Evolutionary conservation across 2,329 filamentous ascomycete species (phyloP), one percentile per base, ranked within the genome.

Genomic region (Blumeria graminis): DNA sequence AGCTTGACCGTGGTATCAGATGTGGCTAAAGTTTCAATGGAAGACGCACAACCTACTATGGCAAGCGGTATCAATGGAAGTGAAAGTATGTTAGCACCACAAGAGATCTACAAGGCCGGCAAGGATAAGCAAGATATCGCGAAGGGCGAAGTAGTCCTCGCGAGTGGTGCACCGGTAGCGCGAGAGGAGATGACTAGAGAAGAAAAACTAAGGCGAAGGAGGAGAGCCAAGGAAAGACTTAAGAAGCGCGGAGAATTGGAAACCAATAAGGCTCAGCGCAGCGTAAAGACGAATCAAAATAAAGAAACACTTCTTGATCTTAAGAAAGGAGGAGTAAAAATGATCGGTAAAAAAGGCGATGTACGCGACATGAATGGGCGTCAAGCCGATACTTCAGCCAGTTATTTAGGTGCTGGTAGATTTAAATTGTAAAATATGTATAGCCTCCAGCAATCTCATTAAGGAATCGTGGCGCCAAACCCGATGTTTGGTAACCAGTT

Each of bases 11-110:
- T 95, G 56, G 83, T 95, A 36, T 77, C 86, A 32, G 90, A 96
- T 69, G 86, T 92, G 3, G 86, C 89, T n/a, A 87, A 86, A 3
- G 82, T 96, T 61, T 76, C 78, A 62, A 94, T 96, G 84, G 92
- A 98, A 71, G 92, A 98, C 66, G 90, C 88, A 1, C 84, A 94
- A 63, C 90, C 92, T 7, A 82, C 84, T 14, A 86, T 83, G 0
- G 84, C 85, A 46, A 81, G 82, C 64, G 86, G 84, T 45, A 78
- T 88, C 58, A 74, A 75, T 13, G 79, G 79, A 56, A 77, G 75
- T 50, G 73, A 78, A 61, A 85, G 82, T 64, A 84, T 84, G 72
- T 77, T 98, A 58, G 92, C 92, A 50, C 92, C 92, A 2, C 92
- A 96, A 66, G 92, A 98, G 69, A 76, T 98, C 32, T 98, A 96